These are phyloP conservation scores for Diaporthe ampelina DNA, from an alignment of 2,329 filamentous ascomycete species.

Conservation along the genomic window DNA sequence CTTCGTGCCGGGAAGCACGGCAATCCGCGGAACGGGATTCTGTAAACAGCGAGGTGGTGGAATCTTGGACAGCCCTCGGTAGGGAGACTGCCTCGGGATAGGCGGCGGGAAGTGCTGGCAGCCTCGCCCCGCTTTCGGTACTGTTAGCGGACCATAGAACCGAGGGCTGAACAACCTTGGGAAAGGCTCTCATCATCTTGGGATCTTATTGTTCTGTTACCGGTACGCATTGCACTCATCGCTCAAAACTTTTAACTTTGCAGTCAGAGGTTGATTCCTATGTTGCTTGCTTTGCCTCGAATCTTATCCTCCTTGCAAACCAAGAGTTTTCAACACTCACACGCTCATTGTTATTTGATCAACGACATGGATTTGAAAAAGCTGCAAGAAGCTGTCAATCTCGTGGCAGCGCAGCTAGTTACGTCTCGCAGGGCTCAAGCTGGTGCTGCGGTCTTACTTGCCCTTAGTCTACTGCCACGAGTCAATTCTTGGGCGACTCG, in stretches of 20 bases:
- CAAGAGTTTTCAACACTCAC: neutral
- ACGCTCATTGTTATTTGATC: neutral
- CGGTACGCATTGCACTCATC: neutral
- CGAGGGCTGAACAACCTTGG: neutral
- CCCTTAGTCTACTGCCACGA: neutral
- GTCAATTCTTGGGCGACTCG: neutral
- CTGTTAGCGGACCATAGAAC: neutral
- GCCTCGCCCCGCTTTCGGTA: neutral
- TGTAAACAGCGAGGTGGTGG: neutral
- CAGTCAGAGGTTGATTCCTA: neutral
- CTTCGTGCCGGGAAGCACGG: neutral
- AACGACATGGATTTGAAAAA: neutral
- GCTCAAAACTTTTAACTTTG: neutral
- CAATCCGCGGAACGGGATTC: neutral
- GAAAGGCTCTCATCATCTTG: neutral
- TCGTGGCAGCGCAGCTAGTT: neutral
- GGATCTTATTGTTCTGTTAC: neutral
- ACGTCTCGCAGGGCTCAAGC: neutral
- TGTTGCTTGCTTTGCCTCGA: neutral
- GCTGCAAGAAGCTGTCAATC: neutral
- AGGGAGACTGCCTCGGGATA: neutral
- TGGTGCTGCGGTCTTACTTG: neutral
- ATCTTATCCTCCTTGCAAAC: neutral
- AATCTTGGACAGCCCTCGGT: neutral
- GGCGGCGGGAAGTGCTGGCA: neutral